Base-by-base conservation (phyloP, 768 basidiomycete genomes). In the Agrocybe chaxingu region DNA sequence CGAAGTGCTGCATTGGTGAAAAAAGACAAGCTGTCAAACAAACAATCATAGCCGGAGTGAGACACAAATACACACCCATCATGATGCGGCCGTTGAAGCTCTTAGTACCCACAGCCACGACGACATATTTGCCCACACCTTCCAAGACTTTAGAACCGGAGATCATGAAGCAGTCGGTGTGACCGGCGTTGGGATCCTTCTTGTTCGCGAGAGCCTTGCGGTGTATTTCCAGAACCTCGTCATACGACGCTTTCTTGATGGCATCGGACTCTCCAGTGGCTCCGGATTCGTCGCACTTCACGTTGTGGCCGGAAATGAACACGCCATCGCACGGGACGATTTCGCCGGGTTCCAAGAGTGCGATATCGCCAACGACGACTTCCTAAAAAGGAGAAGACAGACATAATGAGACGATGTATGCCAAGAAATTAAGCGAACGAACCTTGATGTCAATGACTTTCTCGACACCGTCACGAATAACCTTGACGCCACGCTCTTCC, bases 211-310 rank as follows among this genome's bases (percentile, higher is more conserved):
- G 33, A 16, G 56, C 68, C 38, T 71, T 70, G 12, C 74, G 62
- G 45, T 75, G 70, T 45, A 81, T 67, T 7, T 74, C 75, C 31
- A 90, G 57, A 56, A 88, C 87, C 36, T 93, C 87, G 16, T 81
- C 80, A 66, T 87, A 97, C 1, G 88, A 57, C 12, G 84, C 64
- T 69, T 99, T 99, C 66, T 85, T 87, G 66, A 99, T 94, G 11
- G 94, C 87, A 66, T 99, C 95, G 7, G 89, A 90, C 72, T 99
- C 97, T 57, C 96, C 97, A 0, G 97, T 98, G 38, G 94, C 93
- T 16, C 92, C 91, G 19, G 91, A 92, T 66, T 98, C 97, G 62
- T 99, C 97, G 65, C 95, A 98, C 62, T 82, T 87, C 58, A 98
- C 87, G 56, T 92, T 93, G 69, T 98, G 92, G 16, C 97, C 96